phyloP scores from a whole-genome alignment of 2,329 filamentous ascomycete species.

The Alternaria consortialis region DNA sequence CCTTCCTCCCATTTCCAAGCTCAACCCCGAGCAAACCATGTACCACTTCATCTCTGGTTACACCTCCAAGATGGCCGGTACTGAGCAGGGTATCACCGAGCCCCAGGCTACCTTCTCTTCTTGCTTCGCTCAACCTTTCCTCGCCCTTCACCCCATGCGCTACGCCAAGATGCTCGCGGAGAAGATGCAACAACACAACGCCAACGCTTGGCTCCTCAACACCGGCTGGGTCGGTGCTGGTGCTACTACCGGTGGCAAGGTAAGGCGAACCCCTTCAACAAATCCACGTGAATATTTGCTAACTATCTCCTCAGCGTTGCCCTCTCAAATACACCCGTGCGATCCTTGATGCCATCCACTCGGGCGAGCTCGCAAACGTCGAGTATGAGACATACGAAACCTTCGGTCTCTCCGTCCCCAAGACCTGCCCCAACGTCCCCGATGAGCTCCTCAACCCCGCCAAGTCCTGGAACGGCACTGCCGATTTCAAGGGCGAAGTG shows the following conservation, averaged over 20 bases:
- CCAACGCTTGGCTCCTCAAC: slow-evolving; percentile 98
- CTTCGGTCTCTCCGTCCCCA: slow-evolving; percentile 98
- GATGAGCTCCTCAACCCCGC: slow-evolving; percentile 93
- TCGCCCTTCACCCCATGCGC: slow-evolving; percentile 98
- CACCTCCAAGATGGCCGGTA: slow-evolving; percentile 99
- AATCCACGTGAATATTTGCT: slow-evolving; percentile 16
- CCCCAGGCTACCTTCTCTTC: slow-evolving; percentile 99
- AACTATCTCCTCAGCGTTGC: slow-evolving; percentile 80
- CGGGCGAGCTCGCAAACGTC: slow-evolving; percentile 88
- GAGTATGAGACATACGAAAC: slow-evolving; percentile 95
- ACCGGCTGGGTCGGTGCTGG: slow-evolving; percentile 96
- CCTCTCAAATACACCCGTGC: slow-evolving; percentile 98
- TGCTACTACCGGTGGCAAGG: slow-evolving; percentile 78
- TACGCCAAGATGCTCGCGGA: slow-evolving; percentile 98
- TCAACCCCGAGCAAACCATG: slow-evolving; percentile 95
- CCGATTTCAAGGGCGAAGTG: slow-evolving; percentile 87
- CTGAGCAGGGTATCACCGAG: slow-evolving; percentile 95
- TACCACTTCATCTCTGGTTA: slow-evolving; percentile 99
- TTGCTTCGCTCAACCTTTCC: slow-evolving; percentile 99
- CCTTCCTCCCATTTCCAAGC: slow-evolving; percentile 96
- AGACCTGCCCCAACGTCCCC: slow-evolving; percentile 86
- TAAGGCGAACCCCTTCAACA: background rate
- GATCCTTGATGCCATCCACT: slow-evolving; percentile 98
- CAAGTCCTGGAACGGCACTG: slow-evolving; percentile 86
- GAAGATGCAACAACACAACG: slow-evolving; percentile 94